Conservation (phyloP, 768 basidiomycete species). For the Mrakia gelida region DNA sequence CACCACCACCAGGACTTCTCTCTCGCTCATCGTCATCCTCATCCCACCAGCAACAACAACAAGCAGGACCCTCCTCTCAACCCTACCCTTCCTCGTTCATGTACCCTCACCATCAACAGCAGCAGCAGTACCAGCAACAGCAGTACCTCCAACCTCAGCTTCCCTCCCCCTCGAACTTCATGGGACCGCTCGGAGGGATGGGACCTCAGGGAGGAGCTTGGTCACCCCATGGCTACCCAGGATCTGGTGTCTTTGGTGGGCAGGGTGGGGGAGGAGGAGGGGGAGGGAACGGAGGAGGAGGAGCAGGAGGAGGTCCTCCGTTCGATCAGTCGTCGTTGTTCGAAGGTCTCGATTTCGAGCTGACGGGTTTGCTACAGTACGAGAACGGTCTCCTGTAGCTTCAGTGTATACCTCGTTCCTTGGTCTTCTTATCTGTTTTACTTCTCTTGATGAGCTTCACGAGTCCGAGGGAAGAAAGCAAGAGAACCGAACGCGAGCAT, state of each 20-base stretch:
- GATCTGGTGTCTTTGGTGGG: background rate
- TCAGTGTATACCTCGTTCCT: no score
- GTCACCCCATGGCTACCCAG: background rate
- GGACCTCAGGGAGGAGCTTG: background rate
- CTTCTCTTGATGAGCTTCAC: no score
- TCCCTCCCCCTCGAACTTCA: background rate
- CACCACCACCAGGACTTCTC: background rate
- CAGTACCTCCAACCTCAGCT: background rate
- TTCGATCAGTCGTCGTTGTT: background rate
- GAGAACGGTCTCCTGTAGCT: no score
- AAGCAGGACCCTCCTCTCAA: background rate
- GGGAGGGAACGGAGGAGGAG: background rate
- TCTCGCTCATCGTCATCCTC: background rate
- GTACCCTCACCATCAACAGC: background rate
- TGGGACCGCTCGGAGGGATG: background rate
- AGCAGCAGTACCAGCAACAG: background rate
- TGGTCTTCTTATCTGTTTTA: no score
- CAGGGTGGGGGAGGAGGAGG: background rate
- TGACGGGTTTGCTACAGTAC: background rate
- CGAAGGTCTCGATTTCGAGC: background rate
- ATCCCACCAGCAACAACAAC: background rate
- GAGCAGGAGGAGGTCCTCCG: no score
- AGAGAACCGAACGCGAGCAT: no score
- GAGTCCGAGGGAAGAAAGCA: no score
- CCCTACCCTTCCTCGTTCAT: background rate